A percentile compares a stretch with the other conserved stretches of the same genome.
Evolutionary conservation across 2,329 filamentous ascomycete species (phyloP).

Genomic region (Fusarium nisikadoi): DNA sequence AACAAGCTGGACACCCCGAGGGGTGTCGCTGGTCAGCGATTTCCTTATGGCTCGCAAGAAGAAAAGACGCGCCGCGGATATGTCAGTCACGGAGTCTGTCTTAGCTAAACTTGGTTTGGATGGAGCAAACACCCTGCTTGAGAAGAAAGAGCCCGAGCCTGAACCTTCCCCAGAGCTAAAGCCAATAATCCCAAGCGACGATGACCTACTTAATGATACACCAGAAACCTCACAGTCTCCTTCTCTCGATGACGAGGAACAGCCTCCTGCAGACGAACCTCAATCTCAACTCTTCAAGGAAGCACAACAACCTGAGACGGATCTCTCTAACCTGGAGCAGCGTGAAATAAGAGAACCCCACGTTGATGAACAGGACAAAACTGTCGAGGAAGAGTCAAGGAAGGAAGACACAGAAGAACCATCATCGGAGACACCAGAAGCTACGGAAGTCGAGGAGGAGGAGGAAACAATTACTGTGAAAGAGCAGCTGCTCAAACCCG

Average conservation of each 20-base stretch:
- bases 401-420: conserved; percentile 26
- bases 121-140: conserved; percentile 50
- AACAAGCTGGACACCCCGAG: conserved; percentile 85
- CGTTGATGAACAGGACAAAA: neutral
- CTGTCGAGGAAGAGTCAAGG: neutral
- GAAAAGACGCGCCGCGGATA: conserved; percentile 78
- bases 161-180: conserved; percentile 52
- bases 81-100: conserved; percentile 77
- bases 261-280: neutral
- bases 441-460: conserved; percentile 32
- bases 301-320: conserved; percentile 36
- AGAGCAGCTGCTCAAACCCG: conserved; percentile 46
- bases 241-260: conserved; percentile 47
- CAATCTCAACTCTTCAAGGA: neutral
- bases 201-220: conserved; percentile 68
- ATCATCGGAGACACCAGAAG: conserved; percentile 14
- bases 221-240: conserved; percentile 62
- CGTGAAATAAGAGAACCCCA: neutral
- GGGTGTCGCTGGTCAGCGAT: conserved; percentile 90
- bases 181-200: conserved; percentile 61
- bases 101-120: conserved; percentile 68
- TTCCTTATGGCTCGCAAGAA: conserved; percentile 81
- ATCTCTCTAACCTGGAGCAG: conserved; percentile 11
- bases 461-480: conserved; percentile 41
- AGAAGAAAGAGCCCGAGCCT: conserved; percentile 50